Evolutionary conservation across 1,284 basidiomycete genomes (phyloP), one percentile per base, ranked within the genome.

Genomic region (Rhizopogon parksii): DNA sequence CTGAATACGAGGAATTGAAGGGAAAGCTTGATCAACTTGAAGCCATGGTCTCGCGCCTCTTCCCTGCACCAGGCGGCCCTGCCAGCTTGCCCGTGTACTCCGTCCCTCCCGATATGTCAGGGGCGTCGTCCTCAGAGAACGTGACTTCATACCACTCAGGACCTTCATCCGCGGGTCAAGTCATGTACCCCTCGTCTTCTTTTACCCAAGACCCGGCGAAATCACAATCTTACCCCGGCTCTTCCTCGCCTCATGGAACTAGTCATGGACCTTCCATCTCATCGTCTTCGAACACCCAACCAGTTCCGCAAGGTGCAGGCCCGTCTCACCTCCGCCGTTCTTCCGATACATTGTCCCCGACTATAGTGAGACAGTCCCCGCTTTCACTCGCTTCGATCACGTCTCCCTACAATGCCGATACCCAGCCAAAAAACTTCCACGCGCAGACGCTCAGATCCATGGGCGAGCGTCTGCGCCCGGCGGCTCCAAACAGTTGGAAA

Each of bases 381-480:
- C 58, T 67, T 35, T 60, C 67, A 35, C 53, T 66, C 9, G 52
- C 66, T 30, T 67, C 64, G 39, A 66, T 66, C 50, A 66, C 65
- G 1, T 60, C 66, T 5, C 64, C 67, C 5, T 66, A 56, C 55
- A 67, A 67, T 52, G 42, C 65, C 42, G 67, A 68, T 2, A 1
- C 52, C 32, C 70, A 71, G 69, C 56, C 76, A 78, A 78, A 78
- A 78, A 78, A 77, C 71, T 73, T 34, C 66, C 61, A 49, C 69
- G 75, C 75, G 75, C 76, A 76, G 76, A 76, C 70, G 73, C 66
- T 63, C 65, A 68, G 60, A 54, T 64, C 58, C 67, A 74, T 69
- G 76, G 74, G 74, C 72, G 72, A 57, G 70, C 71, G 73, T 74
- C 75, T 78, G 76, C 74, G 76, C 75, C 64, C 40, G 59, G 54